These are phyloP conservation scores for Hypoxylon sp. DNA, from an alignment of 2,329 filamentous ascomycete species.

Conservation along the genomic window DNA sequence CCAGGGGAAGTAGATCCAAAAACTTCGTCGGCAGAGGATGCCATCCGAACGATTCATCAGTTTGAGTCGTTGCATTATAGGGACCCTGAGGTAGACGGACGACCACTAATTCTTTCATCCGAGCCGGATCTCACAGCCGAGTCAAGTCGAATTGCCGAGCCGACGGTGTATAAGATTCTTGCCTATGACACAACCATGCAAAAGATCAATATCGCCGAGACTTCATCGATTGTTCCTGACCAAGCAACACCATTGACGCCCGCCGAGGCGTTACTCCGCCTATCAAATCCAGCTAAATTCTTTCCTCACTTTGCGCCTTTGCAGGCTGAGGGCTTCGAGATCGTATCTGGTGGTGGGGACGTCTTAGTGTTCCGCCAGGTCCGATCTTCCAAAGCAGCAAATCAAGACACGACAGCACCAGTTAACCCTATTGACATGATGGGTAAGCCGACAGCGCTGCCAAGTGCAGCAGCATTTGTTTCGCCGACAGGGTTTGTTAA, in stretches of 20 bases:
- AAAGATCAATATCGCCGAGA: conserved; percentile 70
- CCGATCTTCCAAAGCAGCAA: conserved; percentile 46
- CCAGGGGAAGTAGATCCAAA: conserved; percentile 27
- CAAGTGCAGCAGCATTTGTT: conserved; percentile 69
- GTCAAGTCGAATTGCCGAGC: conserved; percentile 41
- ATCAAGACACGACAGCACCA: conserved; percentile 34
- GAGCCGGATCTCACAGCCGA: conserved; percentile 33
- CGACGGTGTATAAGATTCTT: conserved; percentile 71
- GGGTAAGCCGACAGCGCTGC: conserved; percentile 56
- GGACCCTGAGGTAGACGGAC: conserved; percentile 51
- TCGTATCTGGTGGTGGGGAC: conserved; percentile 72
- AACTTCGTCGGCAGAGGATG: conserved; percentile 20
- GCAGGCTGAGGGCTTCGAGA: conserved; percentile 73
- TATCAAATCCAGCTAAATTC: conserved; percentile 75
- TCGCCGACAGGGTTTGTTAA: conserved; percentile 76
- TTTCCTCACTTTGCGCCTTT: conserved; percentile 72
- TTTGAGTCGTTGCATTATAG: conserved; percentile 43
- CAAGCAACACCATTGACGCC: conserved; percentile 66
- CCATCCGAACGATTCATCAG: conserved; percentile 24
- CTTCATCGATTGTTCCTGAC: conserved; percentile 66
- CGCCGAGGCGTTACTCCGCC: conserved; percentile 69
- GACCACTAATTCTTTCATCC: conserved; percentile 23
- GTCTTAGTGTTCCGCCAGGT: conserved; percentile 76
- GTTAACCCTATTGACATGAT: conserved; percentile 73
- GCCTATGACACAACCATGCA: conserved; percentile 73